Percentiles rank a stretch among this genome's conserved stretches.
phyloP scores from a whole-genome alignment of 805 yeast species.

The Hanseniaspora vineae region DNA sequence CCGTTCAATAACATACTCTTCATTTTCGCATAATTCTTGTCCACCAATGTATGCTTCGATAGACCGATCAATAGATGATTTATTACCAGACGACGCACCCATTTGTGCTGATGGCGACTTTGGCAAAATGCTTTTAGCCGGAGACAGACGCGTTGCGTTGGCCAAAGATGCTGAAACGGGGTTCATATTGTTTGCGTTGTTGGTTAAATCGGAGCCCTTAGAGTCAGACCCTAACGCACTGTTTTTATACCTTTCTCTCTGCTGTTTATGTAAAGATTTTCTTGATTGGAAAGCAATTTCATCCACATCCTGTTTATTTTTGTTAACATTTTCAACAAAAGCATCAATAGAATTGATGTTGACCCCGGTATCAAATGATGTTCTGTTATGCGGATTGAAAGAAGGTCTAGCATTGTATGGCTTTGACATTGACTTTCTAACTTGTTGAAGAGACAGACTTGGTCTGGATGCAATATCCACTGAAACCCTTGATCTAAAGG shows the following conservation, averaged over 20 bases:
- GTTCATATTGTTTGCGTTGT: not conserved
- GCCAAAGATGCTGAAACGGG: no score
- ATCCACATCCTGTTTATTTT: constrained; percentile 39
- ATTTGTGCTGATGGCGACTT: not conserved
- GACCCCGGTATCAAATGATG: constrained; percentile 12
- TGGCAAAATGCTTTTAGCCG: no score
- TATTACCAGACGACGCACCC: not conserved
- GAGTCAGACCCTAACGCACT: not conserved
- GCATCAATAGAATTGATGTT: constrained; percentile 37
- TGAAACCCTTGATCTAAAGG: constrained; percentile 21
- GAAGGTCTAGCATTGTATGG: constrained; percentile 3
- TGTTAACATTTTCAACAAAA: constrained; percentile 28
- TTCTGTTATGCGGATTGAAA: constrained; percentile 3
- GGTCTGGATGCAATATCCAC: constrained; percentile 15
- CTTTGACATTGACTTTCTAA: constrained; percentile 19
- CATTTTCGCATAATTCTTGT: constrained; percentile 52
- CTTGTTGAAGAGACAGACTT: constrained; percentile 20
- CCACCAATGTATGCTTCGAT: constrained; percentile 30
- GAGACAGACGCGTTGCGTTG: no score
- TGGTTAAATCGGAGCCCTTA: not conserved
- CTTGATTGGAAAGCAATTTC: constrained; percentile 41
- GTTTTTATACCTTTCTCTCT: constrained; percentile 34
- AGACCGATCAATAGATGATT: constrained; percentile 5
- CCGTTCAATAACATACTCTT: constrained; percentile 64
- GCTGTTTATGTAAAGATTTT: constrained; percentile 47